Percentiles rank a stretch among this genome's conserved stretches.
phyloP scores from a whole-genome alignment of 164 flowering plant genomes.

The Taxillus chinensis region DNA sequence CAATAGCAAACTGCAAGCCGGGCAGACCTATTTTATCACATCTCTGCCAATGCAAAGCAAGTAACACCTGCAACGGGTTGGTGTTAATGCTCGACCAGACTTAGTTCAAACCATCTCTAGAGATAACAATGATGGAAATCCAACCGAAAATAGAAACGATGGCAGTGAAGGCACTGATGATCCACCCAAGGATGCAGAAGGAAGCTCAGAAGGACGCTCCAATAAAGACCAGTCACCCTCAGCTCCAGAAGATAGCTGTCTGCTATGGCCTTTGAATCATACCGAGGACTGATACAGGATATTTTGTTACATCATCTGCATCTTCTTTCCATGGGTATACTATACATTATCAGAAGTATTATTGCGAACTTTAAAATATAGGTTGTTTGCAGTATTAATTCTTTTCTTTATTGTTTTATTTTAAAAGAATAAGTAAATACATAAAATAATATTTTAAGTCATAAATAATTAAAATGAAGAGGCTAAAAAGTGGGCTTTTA shows the following conservation, averaged over 20 bases:
- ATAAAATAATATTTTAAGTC: too few relatives aligned
- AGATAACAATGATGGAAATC: constrained; percentile 36
- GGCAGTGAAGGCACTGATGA: constrained; percentile 33
- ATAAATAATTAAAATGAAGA: too few relatives aligned
- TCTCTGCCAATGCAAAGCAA: too few relatives aligned
- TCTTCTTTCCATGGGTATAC: constrained; percentile 12
- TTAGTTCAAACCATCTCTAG: constrained; percentile 37
- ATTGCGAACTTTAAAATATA: constrained; percentile 14
- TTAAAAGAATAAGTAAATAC: too few relatives aligned
- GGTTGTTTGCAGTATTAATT: too few relatives aligned
- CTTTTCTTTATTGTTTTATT: too few relatives aligned
- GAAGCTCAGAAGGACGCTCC: constrained; percentile 21
- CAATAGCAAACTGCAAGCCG: too few relatives aligned
- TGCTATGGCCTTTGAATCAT: constrained; percentile 1
- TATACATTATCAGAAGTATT: constrained; percentile 8
- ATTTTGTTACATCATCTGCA: constrained; percentile 10
- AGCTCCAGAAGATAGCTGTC: constrained; percentile 21
- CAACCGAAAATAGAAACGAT: constrained; percentile 32
- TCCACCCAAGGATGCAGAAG: constrained; percentile 26
- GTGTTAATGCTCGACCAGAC: constrained; percentile 74
- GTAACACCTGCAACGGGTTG: constrained; percentile 87
- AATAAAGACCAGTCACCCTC: constrained; percentile 22
- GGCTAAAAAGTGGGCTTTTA: too few relatives aligned
- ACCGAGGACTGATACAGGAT: constrained; percentile 7
- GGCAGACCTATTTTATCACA: too few relatives aligned